phyloP scores from a whole-genome alignment of 2,329 filamentous ascomycete genomes.

The Penicillium janthinellum region DNA sequence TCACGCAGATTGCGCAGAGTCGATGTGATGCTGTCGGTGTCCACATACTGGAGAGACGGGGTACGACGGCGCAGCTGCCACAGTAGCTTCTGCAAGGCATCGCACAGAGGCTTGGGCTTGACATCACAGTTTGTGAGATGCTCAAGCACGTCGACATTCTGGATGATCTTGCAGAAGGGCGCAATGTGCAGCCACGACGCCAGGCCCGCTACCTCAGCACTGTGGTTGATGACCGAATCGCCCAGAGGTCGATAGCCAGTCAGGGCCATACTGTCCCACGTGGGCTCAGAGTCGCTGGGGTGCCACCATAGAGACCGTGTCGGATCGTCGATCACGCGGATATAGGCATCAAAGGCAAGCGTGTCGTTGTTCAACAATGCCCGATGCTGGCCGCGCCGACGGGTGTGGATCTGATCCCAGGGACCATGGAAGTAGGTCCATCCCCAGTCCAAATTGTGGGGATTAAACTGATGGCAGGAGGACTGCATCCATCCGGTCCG shows the following conservation, averaged over 20 bases:
- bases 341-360: conserved; percentile 63
- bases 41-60: conserved; percentile 42
- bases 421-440: conserved; percentile 65
- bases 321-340: conserved; percentile 62
- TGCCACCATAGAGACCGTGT: conserved; percentile 65
- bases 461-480: conserved; percentile 62
- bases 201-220: conserved; percentile 56
- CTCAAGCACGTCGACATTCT: conserved; percentile 51
- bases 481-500: conserved; percentile 59
- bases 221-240: conserved; percentile 48
- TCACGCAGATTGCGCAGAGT: conserved; percentile 46
- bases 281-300: conserved; percentile 53
- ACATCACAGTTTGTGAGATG: conserved; percentile 48
- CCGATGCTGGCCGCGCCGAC: conserved; percentile 60
- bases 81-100: conserved; percentile 55
- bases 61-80: conserved; percentile 53
- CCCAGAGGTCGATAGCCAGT: conserved; percentile 59
- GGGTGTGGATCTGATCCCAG: conserved; percentile 59
- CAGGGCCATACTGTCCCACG: conserved; percentile 59
- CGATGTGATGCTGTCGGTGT: conserved; percentile 46
- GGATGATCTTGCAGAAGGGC: conserved; percentile 61
- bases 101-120: conserved; percentile 54
- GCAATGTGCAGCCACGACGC: conserved; percentile 60
- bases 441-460: conserved; percentile 62
- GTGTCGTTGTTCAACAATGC: conserved; percentile 63